Evolutionary conservation across 768 basidiomycete genomes (phyloP).

Genomic region (Mycena alexandri): DNA sequence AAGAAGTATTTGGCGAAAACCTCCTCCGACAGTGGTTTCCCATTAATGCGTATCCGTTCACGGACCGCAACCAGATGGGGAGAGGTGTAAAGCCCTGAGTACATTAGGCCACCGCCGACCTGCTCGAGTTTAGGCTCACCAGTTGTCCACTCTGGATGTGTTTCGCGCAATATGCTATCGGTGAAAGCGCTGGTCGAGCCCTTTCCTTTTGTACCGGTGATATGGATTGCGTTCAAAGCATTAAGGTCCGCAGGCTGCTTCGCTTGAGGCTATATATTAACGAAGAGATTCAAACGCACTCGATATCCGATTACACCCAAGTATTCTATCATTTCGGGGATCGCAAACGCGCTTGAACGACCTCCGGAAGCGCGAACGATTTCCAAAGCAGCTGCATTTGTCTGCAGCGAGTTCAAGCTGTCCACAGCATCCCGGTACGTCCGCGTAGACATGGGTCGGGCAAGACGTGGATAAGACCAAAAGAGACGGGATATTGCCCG

Average conservation of each 20-base stretch:
- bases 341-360: slow-evolving; percentile 69
- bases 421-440: slow-evolving; percentile 83
- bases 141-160: slow-evolving; percentile 82
- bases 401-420: slow-evolving; percentile 84
- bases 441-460: slow-evolving; percentile 67
- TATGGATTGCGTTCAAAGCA: slow-evolving; percentile 91
- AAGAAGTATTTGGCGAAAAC: slow-evolving; percentile 94
- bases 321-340: slow-evolving; percentile 93
- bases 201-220: slow-evolving; percentile 98
- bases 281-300: slow-evolving; percentile 59
- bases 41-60: slow-evolving; percentile 95
- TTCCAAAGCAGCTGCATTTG: slow-evolving; percentile 93
- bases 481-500: slow-evolving; percentile 35
- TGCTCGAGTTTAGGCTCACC: slow-evolving; percentile 62
- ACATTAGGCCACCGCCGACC: slow-evolving; percentile 5
- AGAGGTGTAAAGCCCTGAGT: slow-evolving; percentile 91
- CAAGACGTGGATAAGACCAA: slow-evolving; percentile 22
- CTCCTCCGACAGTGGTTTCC: slow-evolving; percentile 88
- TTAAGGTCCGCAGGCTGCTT: slow-evolving; percentile 86
- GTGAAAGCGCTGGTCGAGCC: slow-evolving; percentile 96
- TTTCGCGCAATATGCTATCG: slow-evolving; percentile 84
- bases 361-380: slow-evolving; percentile 83
- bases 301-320: slow-evolving; percentile 87
- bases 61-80: slow-evolving; percentile 97
- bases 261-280: slow-evolving; percentile 30